Conservation (phyloP, 352 stramenopile species). For the Globisporangium irregulare region DNA sequence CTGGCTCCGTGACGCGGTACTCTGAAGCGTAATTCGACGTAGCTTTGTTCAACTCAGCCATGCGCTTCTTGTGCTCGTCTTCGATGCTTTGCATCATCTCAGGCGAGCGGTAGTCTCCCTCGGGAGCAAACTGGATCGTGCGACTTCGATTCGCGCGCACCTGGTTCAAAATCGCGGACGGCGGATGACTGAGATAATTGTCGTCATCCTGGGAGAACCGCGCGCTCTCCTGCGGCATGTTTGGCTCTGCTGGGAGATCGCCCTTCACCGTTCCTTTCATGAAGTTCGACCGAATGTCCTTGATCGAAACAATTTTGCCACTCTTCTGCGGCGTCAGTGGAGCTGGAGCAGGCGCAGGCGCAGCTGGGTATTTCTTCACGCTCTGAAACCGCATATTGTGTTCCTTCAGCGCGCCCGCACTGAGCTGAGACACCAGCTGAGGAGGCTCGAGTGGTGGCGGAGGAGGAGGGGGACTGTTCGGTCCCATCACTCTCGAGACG, state of each 20-base stretch:
- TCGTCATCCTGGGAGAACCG: slow-evolving; percentile 18
- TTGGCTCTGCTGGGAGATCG: slow-evolving; percentile 7
- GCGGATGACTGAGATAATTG: slow-evolving; percentile 27
- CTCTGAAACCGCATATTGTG: slow-evolving; percentile 13
- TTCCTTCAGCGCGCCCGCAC: slow-evolving; percentile 1
- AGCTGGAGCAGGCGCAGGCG: not conserved
- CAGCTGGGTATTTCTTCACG: slow-evolving; percentile 6
- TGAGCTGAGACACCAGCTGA: slow-evolving; percentile 8
- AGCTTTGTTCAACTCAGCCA: slow-evolving; percentile 25
- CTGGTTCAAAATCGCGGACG: slow-evolving; percentile 42
- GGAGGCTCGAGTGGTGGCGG: not conserved
- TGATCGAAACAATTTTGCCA: slow-evolving; percentile 41
- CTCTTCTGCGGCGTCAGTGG: slow-evolving; percentile 13
- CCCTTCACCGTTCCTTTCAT: slow-evolving; percentile 17
- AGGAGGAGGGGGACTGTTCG: slow-evolving; percentile 6
- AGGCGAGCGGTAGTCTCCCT: slow-evolving; percentile 28
- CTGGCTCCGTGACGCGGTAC: slow-evolving; percentile 11
- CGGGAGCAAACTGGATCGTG: slow-evolving; percentile 36
- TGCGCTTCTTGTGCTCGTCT: slow-evolving; percentile 43
- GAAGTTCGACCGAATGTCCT: slow-evolving; percentile 25
- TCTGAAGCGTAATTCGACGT: slow-evolving; percentile 12
- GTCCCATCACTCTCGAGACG: not conserved
- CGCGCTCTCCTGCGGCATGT: not conserved
- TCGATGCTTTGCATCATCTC: slow-evolving; percentile 34
- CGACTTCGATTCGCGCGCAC: slow-evolving; percentile 42